phyloP scores from a whole-genome alignment of 352 stramenopile genomes.

The Pythium chondricola region DNA sequence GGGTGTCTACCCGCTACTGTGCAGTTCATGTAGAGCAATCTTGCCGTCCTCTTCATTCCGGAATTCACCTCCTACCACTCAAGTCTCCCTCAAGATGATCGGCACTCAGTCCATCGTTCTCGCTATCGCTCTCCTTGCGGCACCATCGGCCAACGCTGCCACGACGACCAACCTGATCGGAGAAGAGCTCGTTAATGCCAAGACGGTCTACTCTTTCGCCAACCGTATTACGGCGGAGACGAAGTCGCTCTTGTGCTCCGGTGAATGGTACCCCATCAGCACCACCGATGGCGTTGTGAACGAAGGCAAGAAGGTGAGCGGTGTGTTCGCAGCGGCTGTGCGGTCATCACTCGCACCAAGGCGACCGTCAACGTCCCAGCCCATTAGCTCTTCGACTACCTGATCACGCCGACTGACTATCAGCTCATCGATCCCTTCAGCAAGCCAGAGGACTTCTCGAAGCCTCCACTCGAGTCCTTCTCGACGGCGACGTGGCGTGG shows the following conservation, averaged over 20 bases:
- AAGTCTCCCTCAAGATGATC: too few species aligned
- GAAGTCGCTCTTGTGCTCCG: constrained; percentile 19
- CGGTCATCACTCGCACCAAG: constrained; percentile 21
- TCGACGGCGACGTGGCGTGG: background rate
- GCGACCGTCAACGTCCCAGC: constrained; percentile 19
- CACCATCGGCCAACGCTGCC: background rate
- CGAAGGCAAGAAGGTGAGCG: constrained; percentile 25
- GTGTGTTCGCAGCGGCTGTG: constrained; percentile 17
- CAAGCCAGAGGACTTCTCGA: constrained; percentile 5
- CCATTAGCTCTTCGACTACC: constrained; percentile 28
- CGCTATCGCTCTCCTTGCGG: background rate
- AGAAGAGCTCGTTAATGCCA: constrained; percentile 14
- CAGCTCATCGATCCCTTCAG: constrained; percentile 7
- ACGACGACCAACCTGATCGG: constrained; percentile 12
- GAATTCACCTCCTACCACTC: constrained; percentile 1
- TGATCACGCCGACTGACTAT: constrained; percentile 21
- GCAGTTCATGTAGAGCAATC: too few species aligned
- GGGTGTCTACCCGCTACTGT: background rate
- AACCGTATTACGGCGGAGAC: constrained; percentile 22
- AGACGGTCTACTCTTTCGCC: constrained; percentile 14
- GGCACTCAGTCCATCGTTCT: background rate
- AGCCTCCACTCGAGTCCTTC: constrained; percentile 5
- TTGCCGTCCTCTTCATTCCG: background rate
- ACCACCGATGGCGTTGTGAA: constrained; percentile 25
- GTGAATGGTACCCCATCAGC: constrained; percentile 20